Percentiles rank a stretch among this genome's conserved stretches.
Evolutionary conservation across 139 green algal species (phyloP).

Genomic region (Edaphochlamys debaryana): DNA sequence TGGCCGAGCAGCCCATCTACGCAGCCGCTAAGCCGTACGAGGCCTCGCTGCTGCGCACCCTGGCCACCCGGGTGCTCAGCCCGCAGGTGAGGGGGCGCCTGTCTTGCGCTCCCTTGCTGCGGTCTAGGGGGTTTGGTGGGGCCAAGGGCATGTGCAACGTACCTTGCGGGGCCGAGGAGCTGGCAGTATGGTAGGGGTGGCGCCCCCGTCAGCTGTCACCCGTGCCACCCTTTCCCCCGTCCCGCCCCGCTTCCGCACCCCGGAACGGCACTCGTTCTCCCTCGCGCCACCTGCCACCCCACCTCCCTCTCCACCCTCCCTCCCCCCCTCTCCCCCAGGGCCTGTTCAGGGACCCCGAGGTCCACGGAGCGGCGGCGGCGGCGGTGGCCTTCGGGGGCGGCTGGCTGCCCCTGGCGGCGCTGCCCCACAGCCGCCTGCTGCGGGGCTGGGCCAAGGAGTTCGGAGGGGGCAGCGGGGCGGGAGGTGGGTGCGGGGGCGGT

Average conservation of each 20-base stretch:
- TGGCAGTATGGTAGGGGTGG: too few relatives aligned
- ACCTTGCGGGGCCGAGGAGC: too few relatives aligned
- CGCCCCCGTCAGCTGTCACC: too few relatives aligned
- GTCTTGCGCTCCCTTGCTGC: too few relatives aligned
- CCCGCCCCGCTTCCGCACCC: too few relatives aligned
- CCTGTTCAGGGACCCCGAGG: conserved; percentile 25
- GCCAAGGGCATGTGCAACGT: too few relatives aligned
- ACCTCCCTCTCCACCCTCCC: not conserved
- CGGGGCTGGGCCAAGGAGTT: conserved; percentile 34
- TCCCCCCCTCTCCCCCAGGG: not conserved
- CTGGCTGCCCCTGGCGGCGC: conserved; percentile 23
- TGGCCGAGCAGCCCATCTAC: conserved; percentile 25
- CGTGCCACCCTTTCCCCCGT: too few relatives aligned
- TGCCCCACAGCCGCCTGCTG: conserved; percentile 33
- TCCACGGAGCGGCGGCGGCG: not conserved
- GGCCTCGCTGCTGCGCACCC: conserved; percentile 16
- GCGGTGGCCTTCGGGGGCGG: not conserved
- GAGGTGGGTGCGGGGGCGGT: not conserved
- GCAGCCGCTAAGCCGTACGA: conserved; percentile 19
- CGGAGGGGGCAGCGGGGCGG: not conserved
- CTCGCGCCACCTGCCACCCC: too few relatives aligned
- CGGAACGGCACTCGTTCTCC: too few relatives aligned
- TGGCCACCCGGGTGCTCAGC: conserved; percentile 22
- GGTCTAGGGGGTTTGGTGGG: too few relatives aligned
- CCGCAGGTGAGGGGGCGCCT: not conserved